phyloP scores from a whole-genome alignment of 2,329 filamentous ascomycete species.

The Microascus cirrosus region DNA sequence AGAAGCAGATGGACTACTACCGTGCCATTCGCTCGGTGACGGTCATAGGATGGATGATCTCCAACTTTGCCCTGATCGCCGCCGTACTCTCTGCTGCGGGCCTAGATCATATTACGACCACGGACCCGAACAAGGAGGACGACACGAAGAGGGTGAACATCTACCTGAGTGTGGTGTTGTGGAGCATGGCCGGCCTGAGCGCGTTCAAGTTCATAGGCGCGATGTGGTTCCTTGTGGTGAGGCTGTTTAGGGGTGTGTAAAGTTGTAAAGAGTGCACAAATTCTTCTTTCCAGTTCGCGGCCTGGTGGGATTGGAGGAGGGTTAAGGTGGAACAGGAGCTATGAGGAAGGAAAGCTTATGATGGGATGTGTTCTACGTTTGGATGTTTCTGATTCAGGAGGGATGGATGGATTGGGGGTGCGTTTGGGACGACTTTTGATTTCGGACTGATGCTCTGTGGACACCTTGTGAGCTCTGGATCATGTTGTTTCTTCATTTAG shows the following conservation, averaged over 20 bases:
- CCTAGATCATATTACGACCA: constrained; percentile 52
- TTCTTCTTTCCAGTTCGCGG: neutral
- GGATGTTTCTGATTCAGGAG: too few species aligned
- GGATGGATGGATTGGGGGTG: too few species aligned
- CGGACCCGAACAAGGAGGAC: constrained; percentile 23
- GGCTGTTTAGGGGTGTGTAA: constrained; percentile 68
- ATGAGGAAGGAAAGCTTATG: too few species aligned
- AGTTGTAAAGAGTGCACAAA: too few species aligned
- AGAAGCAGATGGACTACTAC: constrained; percentile 97
- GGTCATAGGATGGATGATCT: constrained; percentile 92
- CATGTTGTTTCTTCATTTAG: neutral
- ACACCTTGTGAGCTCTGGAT: neutral
- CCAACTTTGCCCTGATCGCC: constrained; percentile 79
- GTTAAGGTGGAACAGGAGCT: too few species aligned
- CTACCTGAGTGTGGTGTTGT: constrained; percentile 79
- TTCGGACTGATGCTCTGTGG: too few species aligned
- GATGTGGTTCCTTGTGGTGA: constrained; percentile 83
- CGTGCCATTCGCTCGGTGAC: constrained; percentile 88
- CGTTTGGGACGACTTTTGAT: too few species aligned
- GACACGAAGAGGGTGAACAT: constrained; percentile 54
- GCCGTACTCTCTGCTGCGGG: constrained; percentile 81
- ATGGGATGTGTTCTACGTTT: too few species aligned
- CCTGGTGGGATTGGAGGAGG: neutral
- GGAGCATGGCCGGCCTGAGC: constrained; percentile 76
- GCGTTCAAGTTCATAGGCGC: constrained; percentile 81